These are phyloP conservation scores for Laguncularia racemosa DNA, from an alignment of 345 rosid species.

Conservation along the genomic window DNA sequence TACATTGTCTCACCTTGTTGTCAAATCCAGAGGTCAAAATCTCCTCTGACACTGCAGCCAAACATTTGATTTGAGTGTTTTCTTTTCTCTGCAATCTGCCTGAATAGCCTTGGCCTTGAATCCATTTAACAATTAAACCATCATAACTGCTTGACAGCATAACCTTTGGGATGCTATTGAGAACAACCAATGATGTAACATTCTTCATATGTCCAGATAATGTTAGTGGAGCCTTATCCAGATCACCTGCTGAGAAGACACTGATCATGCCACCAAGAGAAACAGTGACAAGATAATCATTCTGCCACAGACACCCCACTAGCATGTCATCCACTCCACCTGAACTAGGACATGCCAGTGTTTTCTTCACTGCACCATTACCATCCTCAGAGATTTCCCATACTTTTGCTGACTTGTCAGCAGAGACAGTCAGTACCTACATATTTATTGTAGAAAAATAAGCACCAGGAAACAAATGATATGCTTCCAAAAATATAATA, in stretches of 20 bases:
- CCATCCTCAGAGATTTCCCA: constrained; percentile 84
- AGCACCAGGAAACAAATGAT: background rate
- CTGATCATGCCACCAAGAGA: constrained; percentile 89
- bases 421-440: constrained; percentile 86
- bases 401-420: constrained; percentile 93
- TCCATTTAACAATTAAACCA: constrained; percentile 85
- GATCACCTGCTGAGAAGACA: constrained; percentile 68
- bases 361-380: constrained; percentile 57
- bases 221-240: constrained; percentile 59
- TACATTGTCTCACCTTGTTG: constrained; percentile 51
- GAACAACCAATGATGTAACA: constrained; percentile 60
- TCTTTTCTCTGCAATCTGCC: constrained; percentile 73
- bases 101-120: constrained; percentile 76
- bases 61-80: constrained; percentile 73
- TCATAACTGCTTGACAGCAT: constrained; percentile 81
- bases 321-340: constrained; percentile 95
- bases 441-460: constrained; percentile 1
- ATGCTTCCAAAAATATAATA: background rate
- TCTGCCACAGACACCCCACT: constrained; percentile 94
- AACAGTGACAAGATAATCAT: constrained; percentile 75
- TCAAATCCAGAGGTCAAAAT: constrained; percentile 83
- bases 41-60: constrained; percentile 79
- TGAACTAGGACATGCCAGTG: constrained; percentile 52
- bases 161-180: constrained; percentile 49
- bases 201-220: constrained; percentile 89